A percentile compares a stretch with the other conserved stretches of the same genome.
These are phyloP conservation scores for Cercophora sp. DNA, from an alignment of 495 filamentous ascomycete species.

Conservation along the genomic window DNA sequence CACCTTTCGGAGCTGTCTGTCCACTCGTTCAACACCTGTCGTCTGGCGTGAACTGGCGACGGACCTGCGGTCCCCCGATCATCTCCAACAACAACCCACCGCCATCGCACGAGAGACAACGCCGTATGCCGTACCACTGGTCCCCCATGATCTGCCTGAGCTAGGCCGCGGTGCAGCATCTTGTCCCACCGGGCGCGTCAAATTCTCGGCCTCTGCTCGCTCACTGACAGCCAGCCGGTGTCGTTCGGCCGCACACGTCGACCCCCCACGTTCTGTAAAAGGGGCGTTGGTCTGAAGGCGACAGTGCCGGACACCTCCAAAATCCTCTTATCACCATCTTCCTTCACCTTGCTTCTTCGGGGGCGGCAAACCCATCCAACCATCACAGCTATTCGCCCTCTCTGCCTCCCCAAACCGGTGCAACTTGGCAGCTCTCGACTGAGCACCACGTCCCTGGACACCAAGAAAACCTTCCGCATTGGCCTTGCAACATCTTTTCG, in stretches of 20 bases:
- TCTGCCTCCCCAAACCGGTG: neutral
- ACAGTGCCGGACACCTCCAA: slow-evolving; percentile 3
- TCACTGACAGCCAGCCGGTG: slow-evolving; percentile 11
- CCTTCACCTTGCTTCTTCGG: too few species aligned
- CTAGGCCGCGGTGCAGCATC: slow-evolving; percentile 43
- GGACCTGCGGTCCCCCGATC: slow-evolving; percentile 40
- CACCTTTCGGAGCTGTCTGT: slow-evolving; percentile 7
- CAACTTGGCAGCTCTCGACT: slow-evolving; percentile 5
- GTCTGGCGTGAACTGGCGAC: slow-evolving; percentile 20
- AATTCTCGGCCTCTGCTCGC: slow-evolving; percentile 13
- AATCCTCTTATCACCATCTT: too few species aligned
- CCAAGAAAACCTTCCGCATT: neutral
- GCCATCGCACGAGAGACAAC: slow-evolving; percentile 36
- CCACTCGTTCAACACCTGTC: slow-evolving; percentile 16
- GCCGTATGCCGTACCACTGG: slow-evolving; percentile 43
- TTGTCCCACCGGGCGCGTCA: slow-evolving; percentile 36
- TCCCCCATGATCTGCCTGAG: slow-evolving; percentile 37
- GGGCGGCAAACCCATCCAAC: too few species aligned
- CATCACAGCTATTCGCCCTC: too few species aligned
- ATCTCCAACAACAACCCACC: slow-evolving; percentile 19
- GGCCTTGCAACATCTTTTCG: neutral
- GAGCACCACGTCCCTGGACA: neutral
- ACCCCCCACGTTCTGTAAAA: slow-evolving; percentile 16
- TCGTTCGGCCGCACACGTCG: slow-evolving; percentile 18
- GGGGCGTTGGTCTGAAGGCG: slow-evolving; percentile 8